Evolutionary conservation across 139 green algal genomes (phyloP), one percentile per base, ranked within the genome.

Genomic region (Spirogloea muscicola): DNA sequence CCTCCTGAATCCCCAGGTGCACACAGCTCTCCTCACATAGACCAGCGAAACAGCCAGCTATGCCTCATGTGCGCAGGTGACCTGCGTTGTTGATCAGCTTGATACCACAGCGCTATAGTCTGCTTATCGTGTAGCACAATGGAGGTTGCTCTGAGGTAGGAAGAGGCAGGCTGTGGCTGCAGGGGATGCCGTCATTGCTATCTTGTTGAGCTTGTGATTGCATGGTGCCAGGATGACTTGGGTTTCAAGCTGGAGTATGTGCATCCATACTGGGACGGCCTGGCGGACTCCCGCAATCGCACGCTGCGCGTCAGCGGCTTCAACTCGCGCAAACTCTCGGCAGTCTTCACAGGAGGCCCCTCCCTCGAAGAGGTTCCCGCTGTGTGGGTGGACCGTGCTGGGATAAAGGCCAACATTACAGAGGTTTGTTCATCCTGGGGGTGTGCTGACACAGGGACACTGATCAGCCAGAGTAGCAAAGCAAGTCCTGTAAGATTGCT

Each of bases 351-450:
- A 0, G 81, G 80, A 10, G 86, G 88, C 60, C 72, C 84, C 76
- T 60, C 69, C 40, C 76, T 83, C 4, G 84, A 91, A 2, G 91
- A 97, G n/a, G 90, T 96, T 41, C 90, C 91, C 0, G 73, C 87
- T 2, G 85, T 99, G 46, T 96, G 90, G 83, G 87, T 99, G 5
- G 92, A 98, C 82, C 85, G 94, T 43, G 81, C 86, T n/a, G 94
- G 94, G 29, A 74, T 78, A 49, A 97, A 96, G 84, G 83, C 89
- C 1, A 74, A 63, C 18, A 29, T 94, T 1, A 78, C 52, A 3
- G 66, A 82, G 74, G 64, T 64, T 9, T 64, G 10, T 21, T 21
- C 10, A 64, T 10, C 55, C 10, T 64, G 55, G 39, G 39, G 16
- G 55, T 27, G 55, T 64, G 36, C 10, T 64, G 9, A 16, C 10